Conservation (phyloP, 2,329 filamentous ascomycete genomes). For the Neonectria magnoliae region DNA sequence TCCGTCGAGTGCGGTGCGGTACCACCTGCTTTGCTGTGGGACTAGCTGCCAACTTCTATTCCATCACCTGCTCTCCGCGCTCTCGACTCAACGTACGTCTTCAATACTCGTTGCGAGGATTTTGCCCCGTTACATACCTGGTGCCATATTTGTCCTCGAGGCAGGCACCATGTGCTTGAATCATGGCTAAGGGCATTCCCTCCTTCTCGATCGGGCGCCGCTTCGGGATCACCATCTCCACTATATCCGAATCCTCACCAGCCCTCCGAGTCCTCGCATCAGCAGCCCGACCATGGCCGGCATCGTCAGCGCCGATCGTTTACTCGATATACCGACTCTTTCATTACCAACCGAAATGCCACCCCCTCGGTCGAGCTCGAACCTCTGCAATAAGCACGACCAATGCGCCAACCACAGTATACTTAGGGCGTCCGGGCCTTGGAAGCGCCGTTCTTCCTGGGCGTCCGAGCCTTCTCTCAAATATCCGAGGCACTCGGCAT, state of each 20-base stretch:
- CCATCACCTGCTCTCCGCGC: conserved; percentile 11
- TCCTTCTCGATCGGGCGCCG: conserved; percentile 50
- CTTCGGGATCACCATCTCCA: conserved; percentile 43
- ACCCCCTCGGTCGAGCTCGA: conserved; percentile 8
- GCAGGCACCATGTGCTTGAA: conserved; percentile 51
- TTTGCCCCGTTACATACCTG: conserved; percentile 25
- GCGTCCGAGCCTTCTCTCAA: conserved; percentile 16
- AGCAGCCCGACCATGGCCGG: conserved; percentile 23
- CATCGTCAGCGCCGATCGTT: conserved; percentile 17
- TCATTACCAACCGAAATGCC: conserved; percentile 24
- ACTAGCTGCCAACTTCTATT: conserved; percentile 30
- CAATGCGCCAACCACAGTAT: conserved; percentile 6
- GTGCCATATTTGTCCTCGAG: conserved; percentile 36
- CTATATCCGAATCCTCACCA: conserved; percentile 37
- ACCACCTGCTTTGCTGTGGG: conserved; percentile 15
- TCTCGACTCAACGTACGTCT: conserved; percentile 22
- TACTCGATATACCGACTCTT: conserved; percentile 16
- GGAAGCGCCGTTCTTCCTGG: conserved; percentile 12
- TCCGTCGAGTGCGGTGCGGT: conserved; percentile 24
- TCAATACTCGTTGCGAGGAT: conserved; percentile 20
- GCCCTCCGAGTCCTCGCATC: conserved; percentile 29
- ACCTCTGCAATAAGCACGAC: not conserved
- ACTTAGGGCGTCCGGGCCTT: conserved; percentile 12
- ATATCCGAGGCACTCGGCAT: conserved; percentile 3
- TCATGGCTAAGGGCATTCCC: conserved; percentile 54